Conservation (phyloP, 371 early-diverging fungal species). For the Funneliformis caledonium region DNA sequence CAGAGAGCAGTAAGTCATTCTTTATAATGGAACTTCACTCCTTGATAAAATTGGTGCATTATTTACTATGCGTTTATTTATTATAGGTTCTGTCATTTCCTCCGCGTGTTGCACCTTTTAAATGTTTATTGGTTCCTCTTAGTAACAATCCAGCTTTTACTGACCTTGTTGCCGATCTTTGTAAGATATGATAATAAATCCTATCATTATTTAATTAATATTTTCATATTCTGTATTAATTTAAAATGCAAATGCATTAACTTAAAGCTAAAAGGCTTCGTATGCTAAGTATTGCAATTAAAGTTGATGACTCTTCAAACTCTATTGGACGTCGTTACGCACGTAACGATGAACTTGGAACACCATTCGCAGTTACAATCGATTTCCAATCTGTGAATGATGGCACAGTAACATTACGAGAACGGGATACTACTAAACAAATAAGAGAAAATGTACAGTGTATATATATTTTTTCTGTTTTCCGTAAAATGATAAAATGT, state of each 20-base stretch:
- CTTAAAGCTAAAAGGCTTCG: conserved; percentile 62
- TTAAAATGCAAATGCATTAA: conserved; percentile 15
- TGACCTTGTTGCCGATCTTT: conserved; percentile 69
- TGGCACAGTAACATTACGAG: conserved; percentile 94
- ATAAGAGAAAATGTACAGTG: conserved; percentile 75
- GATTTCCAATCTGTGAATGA: conserved; percentile 98
- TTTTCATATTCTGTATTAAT: background rate
- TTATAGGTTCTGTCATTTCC: conserved; percentile 87
- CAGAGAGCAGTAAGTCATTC: conserved; percentile 60
- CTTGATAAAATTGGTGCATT: too few species aligned
- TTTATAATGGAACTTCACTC: conserved; percentile 39
- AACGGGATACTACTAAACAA: conserved; percentile 97
- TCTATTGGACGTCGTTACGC: conserved; percentile 99
- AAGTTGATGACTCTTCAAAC: conserved; percentile 88
- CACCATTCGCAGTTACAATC: conserved; percentile 98
- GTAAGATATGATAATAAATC: conserved; percentile 40
- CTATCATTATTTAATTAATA: background rate
- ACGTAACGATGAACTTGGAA: conserved; percentile 99
- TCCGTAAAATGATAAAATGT: too few species aligned
- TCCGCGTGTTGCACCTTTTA: conserved; percentile 91
- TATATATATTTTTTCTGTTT: conserved; percentile 14
- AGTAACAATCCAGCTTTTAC: conserved; percentile 78
- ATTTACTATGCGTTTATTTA: background rate
- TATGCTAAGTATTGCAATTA: conserved; percentile 67
- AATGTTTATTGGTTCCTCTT: conserved; percentile 93